Evolutionary conservation across 75 land plant genomes (phyloP).

Genomic region (Pinus tabuliformis): DNA sequence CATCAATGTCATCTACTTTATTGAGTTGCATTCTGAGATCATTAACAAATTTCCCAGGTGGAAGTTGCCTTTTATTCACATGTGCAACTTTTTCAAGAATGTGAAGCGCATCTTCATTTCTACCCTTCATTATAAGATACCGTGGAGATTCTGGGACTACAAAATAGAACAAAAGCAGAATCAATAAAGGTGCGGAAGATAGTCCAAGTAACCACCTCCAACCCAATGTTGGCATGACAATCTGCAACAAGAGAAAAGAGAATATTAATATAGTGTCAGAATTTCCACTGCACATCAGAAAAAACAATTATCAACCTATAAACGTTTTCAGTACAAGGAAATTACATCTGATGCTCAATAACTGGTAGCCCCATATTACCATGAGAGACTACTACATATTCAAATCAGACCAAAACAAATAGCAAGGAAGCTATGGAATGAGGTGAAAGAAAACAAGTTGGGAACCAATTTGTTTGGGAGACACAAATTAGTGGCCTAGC

Average conservation of each 20-base stretch:
- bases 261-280: no score
- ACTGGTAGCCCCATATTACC: no score
- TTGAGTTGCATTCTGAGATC: conserved; percentile 6
- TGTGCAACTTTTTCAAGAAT: conserved; percentile 63
- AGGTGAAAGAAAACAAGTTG: no score
- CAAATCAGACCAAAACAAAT: no score
- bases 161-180: conserved; percentile 71
- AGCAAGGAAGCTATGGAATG: no score
- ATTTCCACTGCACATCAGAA: no score
- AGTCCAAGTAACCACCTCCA: conserved; percentile 96
- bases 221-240: conserved; percentile 79
- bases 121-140: conserved; percentile 69
- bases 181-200: conserved; percentile 66
- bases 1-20: background rate
- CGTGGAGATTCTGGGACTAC: conserved; percentile 88
- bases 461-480: no score
- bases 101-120: conserved; percentile 39
- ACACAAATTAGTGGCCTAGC: no score
- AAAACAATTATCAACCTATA: no score
- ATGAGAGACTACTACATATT: no score
- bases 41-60: conserved; percentile 62
- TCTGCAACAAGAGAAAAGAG: conserved; percentile 18
- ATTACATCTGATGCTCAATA: no score
- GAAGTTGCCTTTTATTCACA: conserved; percentile 52
- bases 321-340: no score